Evolutionary conservation across 441 rosid genomes (phyloP).

Genomic region (Euphorbia schlechtendalii): DNA sequence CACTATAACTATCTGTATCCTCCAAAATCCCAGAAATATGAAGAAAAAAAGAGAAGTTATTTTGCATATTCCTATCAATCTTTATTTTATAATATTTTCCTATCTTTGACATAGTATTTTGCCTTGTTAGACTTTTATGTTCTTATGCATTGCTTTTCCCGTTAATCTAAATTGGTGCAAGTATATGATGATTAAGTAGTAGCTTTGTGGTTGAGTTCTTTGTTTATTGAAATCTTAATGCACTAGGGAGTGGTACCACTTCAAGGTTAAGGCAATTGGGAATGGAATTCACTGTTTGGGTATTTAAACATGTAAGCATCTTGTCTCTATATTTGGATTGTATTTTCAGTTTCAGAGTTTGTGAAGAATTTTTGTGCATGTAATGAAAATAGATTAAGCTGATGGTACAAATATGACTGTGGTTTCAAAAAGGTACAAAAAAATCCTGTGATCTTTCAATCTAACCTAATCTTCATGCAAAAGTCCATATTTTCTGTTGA

Average conservation of each 20-base stretch:
- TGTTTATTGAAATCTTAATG: constrained; percentile 19
- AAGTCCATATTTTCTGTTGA: too few species aligned
- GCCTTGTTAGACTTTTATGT: not conserved
- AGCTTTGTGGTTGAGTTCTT: constrained; percentile 12
- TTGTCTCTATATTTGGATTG: constrained; percentile 20
- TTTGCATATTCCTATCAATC: not conserved
- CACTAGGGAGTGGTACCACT: constrained; percentile 73
- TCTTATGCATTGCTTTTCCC: not conserved
- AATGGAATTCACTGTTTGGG: constrained; percentile 99
- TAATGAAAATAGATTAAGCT: not conserved
- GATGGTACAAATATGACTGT: not conserved
- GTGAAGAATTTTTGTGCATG: not conserved
- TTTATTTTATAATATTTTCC: not conserved
- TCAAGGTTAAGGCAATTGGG: constrained; percentile 93
- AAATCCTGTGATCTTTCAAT: too few species aligned
- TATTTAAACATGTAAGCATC: constrained; percentile 84
- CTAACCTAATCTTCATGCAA: too few species aligned
- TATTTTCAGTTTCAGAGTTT: constrained; percentile 15
- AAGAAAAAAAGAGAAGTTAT: not conserved
- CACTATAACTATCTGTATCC: not conserved
- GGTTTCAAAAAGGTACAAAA: too few species aligned
- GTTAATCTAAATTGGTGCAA: not conserved
- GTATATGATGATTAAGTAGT: not conserved
- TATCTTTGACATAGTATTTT: not conserved
- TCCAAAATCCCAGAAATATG: not conserved